Evolutionary conservation across 805 yeast genomes (phyloP).

Genomic region (Ogataea neopini): DNA sequence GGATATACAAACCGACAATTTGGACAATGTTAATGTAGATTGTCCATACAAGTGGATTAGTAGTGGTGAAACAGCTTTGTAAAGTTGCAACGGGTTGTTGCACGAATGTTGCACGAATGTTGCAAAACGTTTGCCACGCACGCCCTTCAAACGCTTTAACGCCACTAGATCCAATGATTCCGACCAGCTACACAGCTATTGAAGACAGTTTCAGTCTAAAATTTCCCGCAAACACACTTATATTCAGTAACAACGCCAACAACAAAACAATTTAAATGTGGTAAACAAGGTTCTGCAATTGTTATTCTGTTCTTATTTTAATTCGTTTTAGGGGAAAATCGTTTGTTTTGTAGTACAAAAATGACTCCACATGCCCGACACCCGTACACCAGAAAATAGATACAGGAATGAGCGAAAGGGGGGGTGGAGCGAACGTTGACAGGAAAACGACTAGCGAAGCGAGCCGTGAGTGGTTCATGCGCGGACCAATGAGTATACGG

Average conservation of each 20-base stretch:
- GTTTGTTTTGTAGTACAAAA: conserved; percentile 1
- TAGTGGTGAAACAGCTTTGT: no score
- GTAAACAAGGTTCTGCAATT: neutral
- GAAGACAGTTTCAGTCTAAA: neutral
- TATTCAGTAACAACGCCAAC: conserved; percentile 6
- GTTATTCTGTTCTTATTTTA: conserved; percentile 1
- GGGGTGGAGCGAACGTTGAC: no score
- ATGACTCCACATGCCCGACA: conserved; percentile 4
- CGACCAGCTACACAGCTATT: conserved; percentile 1
- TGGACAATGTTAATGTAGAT: no score
- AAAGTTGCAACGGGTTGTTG: no score
- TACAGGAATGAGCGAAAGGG: no score
- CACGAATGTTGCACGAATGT: no score
- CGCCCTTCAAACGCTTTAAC: conserved; percentile 7
- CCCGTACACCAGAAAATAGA: neutral
- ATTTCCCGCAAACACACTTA: neutral
- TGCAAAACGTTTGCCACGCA: conserved; percentile 7
- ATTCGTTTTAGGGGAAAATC: conserved; percentile 2
- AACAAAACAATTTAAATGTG: neutral
- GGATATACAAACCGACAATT: neutral
- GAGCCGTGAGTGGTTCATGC: no score
- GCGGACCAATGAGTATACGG: no score
- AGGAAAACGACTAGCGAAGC: no score
- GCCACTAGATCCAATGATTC: conserved; percentile 5
- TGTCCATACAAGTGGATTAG: no score